These are phyloP conservation scores for Lipomyces mesembrius DNA, from an alignment of 805 yeast species.

Conservation along the genomic window DNA sequence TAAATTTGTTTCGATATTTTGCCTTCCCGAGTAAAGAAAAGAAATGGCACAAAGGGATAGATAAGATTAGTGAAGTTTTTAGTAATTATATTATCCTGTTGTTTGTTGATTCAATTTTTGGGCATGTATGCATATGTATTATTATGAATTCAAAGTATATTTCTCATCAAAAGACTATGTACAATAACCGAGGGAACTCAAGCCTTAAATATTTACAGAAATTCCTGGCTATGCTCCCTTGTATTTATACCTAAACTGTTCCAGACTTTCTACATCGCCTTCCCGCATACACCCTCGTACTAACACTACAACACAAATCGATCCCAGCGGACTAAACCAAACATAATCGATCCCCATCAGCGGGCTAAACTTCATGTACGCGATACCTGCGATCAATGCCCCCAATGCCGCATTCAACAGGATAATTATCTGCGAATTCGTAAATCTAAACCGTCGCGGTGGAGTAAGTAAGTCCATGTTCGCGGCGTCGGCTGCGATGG, in stretches of 20 bases:
- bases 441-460: neutral
- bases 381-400: constrained; percentile 16
- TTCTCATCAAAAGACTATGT: neutral
- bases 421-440: constrained; percentile 14
- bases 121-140: constrained; percentile 8
- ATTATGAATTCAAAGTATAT: constrained; percentile 2
- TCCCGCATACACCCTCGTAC: constrained; percentile 36
- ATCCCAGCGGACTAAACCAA: constrained; percentile 31
- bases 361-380: constrained; percentile 25
- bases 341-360: constrained; percentile 32
- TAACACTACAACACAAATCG: constrained; percentile 14
- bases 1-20: constrained; percentile 3
- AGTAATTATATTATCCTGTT: neutral
- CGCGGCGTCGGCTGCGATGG: constrained; percentile 14
- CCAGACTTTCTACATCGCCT: constrained; percentile 30
- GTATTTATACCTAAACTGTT: constrained; percentile 35
- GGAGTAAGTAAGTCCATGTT: neutral
- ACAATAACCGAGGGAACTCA: neutral
- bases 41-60: neutral
- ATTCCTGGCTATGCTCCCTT: constrained; percentile 28
- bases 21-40: neutral
- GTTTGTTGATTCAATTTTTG: constrained; percentile 10
- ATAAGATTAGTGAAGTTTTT: constrained; percentile 5
- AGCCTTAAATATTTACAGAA: neutral
- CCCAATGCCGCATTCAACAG: constrained; percentile 16